These are phyloP conservation scores for Magnusiomyces ingens DNA, from an alignment of 1,139 yeast genomes.

Conservation along the genomic window DNA sequence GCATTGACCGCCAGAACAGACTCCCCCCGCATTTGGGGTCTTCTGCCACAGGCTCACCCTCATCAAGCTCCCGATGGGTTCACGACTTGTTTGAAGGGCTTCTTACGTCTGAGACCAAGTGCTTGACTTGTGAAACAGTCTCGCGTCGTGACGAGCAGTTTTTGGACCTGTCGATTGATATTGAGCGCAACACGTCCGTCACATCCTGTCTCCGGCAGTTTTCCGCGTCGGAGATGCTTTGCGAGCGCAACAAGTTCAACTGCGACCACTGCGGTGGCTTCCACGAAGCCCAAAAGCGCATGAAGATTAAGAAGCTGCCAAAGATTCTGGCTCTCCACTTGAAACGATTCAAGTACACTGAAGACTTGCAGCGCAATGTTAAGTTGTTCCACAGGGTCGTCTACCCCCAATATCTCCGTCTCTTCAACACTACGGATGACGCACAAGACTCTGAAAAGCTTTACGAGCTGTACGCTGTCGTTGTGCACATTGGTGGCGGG, in stretches of 20 bases:
- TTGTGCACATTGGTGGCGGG: constrained; percentile 94
- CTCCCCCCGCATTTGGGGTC: constrained; percentile 13
- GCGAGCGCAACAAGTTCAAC: constrained; percentile 84
- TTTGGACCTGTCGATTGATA: constrained; percentile 78
- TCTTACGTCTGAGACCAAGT: constrained; percentile 80
- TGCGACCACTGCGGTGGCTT: constrained; percentile 87
- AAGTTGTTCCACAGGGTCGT: constrained; percentile 80
- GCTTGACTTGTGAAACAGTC: constrained; percentile 83
- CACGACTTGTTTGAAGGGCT: constrained; percentile 77
- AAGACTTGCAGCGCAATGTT: constrained; percentile 70
- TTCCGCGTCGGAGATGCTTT: constrained; percentile 76
- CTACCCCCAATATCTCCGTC: constrained; percentile 67
- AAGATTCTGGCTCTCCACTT: constrained; percentile 74
- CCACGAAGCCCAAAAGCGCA: constrained; percentile 93
- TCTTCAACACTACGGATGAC: constrained; percentile 68
- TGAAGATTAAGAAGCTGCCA: constrained; percentile 73
- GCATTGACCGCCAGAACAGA: constrained; percentile 37
- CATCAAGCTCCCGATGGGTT: constrained; percentile 44
- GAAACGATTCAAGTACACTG: constrained; percentile 88
- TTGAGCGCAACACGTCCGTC: constrained; percentile 69
- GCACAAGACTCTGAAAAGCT: constrained; percentile 45
- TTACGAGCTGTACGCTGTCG: constrained; percentile 78
- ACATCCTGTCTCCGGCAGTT: constrained; percentile 72
- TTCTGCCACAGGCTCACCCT: constrained; percentile 10
- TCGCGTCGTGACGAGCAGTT: constrained; percentile 82